Percentiles rank a stretch among this genome's conserved stretches.
Conservation (phyloP, 2,329 filamentous ascomycete genomes). For the Chalaropsis ovoidea region DNA sequence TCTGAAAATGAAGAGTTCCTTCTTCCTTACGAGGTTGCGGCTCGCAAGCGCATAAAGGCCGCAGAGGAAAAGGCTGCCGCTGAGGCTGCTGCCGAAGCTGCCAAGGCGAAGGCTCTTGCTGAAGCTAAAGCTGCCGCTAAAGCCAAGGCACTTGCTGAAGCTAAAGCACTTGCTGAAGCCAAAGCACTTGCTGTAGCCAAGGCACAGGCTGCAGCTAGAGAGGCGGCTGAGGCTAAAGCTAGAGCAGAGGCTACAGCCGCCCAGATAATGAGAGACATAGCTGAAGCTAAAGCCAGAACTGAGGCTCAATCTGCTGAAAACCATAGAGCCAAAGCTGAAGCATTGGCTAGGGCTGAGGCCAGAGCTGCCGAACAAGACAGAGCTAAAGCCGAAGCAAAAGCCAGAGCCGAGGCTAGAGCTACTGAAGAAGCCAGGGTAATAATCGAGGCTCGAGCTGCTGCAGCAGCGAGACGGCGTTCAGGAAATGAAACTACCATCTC, state of each 20-base stretch:
- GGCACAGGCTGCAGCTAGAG: not conserved
- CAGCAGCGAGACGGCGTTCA: constrained; percentile 4
- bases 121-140: not conserved
- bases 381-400: constrained; percentile 1
- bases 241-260: not conserved
- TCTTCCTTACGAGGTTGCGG: constrained; percentile 17
- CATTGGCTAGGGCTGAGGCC: not conserved
- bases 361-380: constrained; percentile 10
- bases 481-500: not conserved
- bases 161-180: not conserved
- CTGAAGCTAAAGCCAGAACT: not conserved
- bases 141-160: not conserved
- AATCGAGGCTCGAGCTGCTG: not conserved
- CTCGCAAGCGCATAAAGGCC: constrained; percentile 5
- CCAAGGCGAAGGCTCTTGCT: not conserved
- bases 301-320: not conserved
- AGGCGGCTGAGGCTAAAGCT: not conserved
- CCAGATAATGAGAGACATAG: not conserved
- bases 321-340: not conserved
- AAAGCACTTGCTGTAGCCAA: not conserved
- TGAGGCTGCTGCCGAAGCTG: not conserved
- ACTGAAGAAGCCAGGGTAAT: not conserved
- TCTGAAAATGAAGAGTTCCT: constrained; percentile 18
- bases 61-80: not conserved
- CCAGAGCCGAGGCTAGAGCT: not conserved